A percentile compares a stretch with the other conserved stretches of the same genome.
phyloP scores from a whole-genome alignment of 176 grass and related monocot genomes.

The Alloteropsis semialata region DNA sequence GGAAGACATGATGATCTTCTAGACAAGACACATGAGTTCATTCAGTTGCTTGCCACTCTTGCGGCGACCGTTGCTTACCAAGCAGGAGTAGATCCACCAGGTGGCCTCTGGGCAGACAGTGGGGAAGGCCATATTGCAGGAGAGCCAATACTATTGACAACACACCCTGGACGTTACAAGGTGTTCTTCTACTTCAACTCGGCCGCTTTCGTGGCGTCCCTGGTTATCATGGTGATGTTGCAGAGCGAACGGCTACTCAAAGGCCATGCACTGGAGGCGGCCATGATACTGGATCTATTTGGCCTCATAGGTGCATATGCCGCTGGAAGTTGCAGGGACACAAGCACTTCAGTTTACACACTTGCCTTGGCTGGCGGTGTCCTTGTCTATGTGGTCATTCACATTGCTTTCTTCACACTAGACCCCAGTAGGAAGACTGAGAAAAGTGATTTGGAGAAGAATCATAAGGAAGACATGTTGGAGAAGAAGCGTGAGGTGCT shows the following conservation, averaged over 20 bases:
- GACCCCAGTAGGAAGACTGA: background rate
- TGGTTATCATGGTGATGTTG: conserved; percentile 29
- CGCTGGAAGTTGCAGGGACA: background rate
- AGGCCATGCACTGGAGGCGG: background rate
- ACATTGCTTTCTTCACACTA: background rate
- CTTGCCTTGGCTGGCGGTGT: background rate
- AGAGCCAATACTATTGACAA: conserved; percentile 5
- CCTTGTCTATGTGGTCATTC: background rate
- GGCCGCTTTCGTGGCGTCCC: conserved; percentile 15
- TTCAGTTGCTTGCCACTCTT: conserved; percentile 30
- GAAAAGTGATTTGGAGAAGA: too few relatives aligned
- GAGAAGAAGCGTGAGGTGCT: background rate
- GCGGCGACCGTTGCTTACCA: conserved; percentile 30
- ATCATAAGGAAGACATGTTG: fast-evolving
- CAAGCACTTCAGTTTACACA: conserved; percentile 10
- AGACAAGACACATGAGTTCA: background rate
- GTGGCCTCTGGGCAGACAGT: conserved; percentile 21
- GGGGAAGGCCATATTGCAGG: background rate
- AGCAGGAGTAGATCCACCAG: conserved; percentile 35
- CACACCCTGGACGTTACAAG: background rate
- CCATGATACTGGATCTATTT: background rate
- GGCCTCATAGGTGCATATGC: background rate
- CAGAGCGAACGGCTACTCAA: background rate
- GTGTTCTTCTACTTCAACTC: conserved; percentile 40
- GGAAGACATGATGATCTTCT: too few relatives aligned